Evolutionary conservation across 2,329 filamentous ascomycete genomes (phyloP), one percentile per base, ranked within the genome.

Genomic region (Xylariaceae sp.): DNA sequence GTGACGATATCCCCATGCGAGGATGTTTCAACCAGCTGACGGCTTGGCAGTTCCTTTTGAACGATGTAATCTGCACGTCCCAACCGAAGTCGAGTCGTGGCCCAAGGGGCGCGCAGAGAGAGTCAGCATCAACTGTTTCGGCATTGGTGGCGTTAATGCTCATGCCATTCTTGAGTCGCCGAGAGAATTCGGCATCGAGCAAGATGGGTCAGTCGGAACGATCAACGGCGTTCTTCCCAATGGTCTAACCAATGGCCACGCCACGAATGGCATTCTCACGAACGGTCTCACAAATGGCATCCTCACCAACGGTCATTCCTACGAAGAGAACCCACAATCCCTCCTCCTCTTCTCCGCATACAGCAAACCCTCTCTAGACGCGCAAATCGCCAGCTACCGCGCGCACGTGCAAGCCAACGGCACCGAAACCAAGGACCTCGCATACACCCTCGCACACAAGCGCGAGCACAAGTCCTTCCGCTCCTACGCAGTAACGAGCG

Each of bases 101-200:
- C 67, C 67, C 2, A 8, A 41, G 9, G 56, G 59, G 35, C 66
- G 65, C 10, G 51, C 50, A 11, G 61, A 66, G 39, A 62, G 72
- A 48, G 64, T 68, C 8, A 69, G 66, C 58, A 64, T 74, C 11
- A 73, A 73, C 59, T 70, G 65, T 1, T 75, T 75, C 55, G 73
- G 74, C 8, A 73, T 69, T 51, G 73, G 73, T 13, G 73, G 67
- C 13, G 63, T 64, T 23, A 69, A 69, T 45, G 62, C 62, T 47
- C 66, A 67, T 47, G 65, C 23, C 44, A 49, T 39, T 18, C 6
- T 18, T 3, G 45, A 49, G 30, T 55, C 66, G 4, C 66, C 71
- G 6, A 57, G 71, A 51, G 63, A 68, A 9, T 71, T 67, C 34
- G 58, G 65, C 1, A 60, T 72, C 15, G 62, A 64, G 9, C 56